Percentiles rank a stretch among this genome's conserved stretches.
Conservation (phyloP, 2,329 filamentous ascomycete genomes). For the Ceratocystiopsis sp. region DNA sequence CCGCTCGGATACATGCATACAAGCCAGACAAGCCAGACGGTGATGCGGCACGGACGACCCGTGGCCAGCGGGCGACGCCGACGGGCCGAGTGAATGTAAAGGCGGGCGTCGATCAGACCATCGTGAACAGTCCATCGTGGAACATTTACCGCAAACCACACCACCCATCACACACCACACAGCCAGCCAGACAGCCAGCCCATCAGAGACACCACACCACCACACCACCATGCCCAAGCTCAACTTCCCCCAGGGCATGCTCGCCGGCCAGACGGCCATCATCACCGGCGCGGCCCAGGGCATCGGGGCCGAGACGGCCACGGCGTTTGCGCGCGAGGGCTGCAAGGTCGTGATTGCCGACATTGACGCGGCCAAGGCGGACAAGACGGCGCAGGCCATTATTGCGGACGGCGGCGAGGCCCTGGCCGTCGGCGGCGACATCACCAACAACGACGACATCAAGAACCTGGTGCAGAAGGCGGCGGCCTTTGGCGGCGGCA, state of each 20-base stretch:
- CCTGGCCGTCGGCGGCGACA: slow-evolving; percentile 19
- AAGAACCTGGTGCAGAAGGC: slow-evolving; percentile 16
- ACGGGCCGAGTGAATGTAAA: too few relatives aligned
- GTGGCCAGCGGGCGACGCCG: too few relatives aligned
- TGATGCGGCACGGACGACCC: too few relatives aligned
- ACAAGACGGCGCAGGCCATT: slow-evolving; percentile 15
- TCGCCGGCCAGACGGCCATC: slow-evolving; percentile 13
- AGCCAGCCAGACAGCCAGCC: too few relatives aligned
- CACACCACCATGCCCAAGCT: not conserved
- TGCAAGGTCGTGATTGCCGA: slow-evolving; percentile 16
- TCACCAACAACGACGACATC: slow-evolving; percentile 20
- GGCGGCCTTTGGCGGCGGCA: slow-evolving; percentile 17
- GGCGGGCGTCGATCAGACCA: too few relatives aligned
- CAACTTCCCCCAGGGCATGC: not conserved
- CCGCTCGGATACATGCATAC: too few relatives aligned
- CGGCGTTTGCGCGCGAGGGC: not conserved
- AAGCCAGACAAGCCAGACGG: too few relatives aligned
- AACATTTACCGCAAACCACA: too few relatives aligned
- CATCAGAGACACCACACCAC: too few relatives aligned
- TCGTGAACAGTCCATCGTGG: too few relatives aligned
- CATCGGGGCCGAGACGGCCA: slow-evolving; percentile 3
- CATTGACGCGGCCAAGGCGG: slow-evolving; percentile 11
- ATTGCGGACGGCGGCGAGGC: slow-evolving; percentile 13
- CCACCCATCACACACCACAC: too few relatives aligned
- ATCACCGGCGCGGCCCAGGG: slow-evolving; percentile 3